phyloP scores from a whole-genome alignment of 257 asterid species.

The Nicotiana sylvestris region DNA sequence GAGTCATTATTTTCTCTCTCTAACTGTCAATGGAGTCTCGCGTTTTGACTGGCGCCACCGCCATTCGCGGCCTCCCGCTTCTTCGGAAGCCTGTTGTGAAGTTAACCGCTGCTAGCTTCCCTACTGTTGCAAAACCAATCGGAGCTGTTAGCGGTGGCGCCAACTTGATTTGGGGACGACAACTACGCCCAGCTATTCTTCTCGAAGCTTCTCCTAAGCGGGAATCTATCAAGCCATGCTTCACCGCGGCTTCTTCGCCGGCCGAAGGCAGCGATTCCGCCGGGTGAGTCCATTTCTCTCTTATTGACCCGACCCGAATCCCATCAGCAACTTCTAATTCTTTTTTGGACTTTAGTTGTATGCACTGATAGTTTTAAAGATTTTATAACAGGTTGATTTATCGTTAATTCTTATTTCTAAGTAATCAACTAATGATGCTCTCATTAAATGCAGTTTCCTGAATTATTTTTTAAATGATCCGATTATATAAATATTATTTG shows the following conservation, averaged over 20 bases:
- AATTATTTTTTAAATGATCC: too few relatives aligned
- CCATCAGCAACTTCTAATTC: neutral
- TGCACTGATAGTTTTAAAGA: too few relatives aligned
- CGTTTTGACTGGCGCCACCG: slow-evolving; percentile 71
- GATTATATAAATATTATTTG: too few relatives aligned
- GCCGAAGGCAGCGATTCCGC: slow-evolving; percentile 75
- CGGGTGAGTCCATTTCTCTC: slow-evolving; percentile 67
- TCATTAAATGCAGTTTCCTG: too few relatives aligned
- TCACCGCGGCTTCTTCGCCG: slow-evolving; percentile 71
- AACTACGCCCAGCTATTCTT: slow-evolving; percentile 66
- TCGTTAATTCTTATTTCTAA: too few relatives aligned
- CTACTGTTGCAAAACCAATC: slow-evolving; percentile 4
- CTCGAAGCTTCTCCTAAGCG: slow-evolving; percentile 60
- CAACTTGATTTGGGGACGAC: slow-evolving; percentile 67
- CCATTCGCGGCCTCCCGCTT: slow-evolving; percentile 47
- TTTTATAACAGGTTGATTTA: too few relatives aligned
- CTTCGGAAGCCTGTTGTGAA: slow-evolving; percentile 43
- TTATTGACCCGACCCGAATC: slow-evolving; percentile 16
- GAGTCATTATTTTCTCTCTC: slow-evolving; percentile 20
- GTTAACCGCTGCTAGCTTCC: slow-evolving; percentile 21
- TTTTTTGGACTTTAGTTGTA: too few relatives aligned
- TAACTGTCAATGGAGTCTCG: slow-evolving; percentile 86
- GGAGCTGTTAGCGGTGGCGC: slow-evolving; percentile 48
- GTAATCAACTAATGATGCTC: too few relatives aligned
- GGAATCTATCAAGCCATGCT: slow-evolving; percentile 45